Conservation (phyloP, 2,329 filamentous ascomycete species). For the Colletotrichum limetticola region DNA sequence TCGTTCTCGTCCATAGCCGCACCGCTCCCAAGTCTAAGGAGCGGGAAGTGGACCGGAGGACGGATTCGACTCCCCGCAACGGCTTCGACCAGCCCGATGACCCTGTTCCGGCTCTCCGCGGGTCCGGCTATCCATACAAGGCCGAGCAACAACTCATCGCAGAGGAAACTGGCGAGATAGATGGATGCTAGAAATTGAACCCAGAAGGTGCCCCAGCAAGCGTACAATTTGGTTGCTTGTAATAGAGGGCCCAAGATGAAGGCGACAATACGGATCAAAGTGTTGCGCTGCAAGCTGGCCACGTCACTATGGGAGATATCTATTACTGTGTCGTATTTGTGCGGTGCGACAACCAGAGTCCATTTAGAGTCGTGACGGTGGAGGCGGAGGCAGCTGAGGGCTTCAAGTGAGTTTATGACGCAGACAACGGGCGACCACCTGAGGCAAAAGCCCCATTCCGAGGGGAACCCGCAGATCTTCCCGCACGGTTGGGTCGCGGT, state of each 20-base stretch:
- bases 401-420: conserved; percentile 3
- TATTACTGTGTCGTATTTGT: conserved; percentile 2
- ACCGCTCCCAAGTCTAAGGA: too few species aligned
- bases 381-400: not conserved
- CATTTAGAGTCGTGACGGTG: not conserved
- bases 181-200: not conserved
- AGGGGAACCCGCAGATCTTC: conserved; percentile 1
- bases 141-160: not conserved
- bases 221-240: not conserved
- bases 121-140: not conserved
- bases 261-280: not conserved
- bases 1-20: not conserved
- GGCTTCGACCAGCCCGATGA: conserved; percentile 2
- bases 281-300: conserved; percentile 4
- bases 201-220: conserved; percentile 2
- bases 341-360: not conserved
- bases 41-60: not conserved
- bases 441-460: not conserved
- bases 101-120: not conserved
- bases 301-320: not conserved
- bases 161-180: conserved; percentile 4
- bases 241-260: not conserved
- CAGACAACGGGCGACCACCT: conserved; percentile 9
- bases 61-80: not conserved
- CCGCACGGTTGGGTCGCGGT: conserved; percentile 1